A percentile compares a stretch with the other conserved stretches of the same genome.
Evolutionary conservation across 495 filamentous ascomycete species (phyloP).

Genomic region (Penicillium cinerascens): DNA sequence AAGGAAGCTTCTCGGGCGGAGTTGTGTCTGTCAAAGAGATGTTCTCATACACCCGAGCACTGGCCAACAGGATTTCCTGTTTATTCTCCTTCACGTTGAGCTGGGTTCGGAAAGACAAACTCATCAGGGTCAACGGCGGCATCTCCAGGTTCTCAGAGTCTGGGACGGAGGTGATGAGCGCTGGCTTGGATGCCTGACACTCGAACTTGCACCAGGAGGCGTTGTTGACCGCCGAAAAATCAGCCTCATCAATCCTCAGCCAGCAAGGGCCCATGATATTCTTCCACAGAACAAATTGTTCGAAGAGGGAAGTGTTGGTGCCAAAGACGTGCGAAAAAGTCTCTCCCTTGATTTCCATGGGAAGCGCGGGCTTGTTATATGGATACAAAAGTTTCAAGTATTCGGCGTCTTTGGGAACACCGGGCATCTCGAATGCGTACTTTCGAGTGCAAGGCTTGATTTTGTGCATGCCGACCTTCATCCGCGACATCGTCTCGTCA

Average conservation of each 20-base stretch:
- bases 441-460: constrained; percentile 86
- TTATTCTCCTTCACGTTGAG: constrained; percentile 94
- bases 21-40: constrained; percentile 85
- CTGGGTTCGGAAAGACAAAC: constrained; percentile 79
- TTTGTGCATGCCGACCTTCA: constrained; percentile 83
- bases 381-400: constrained; percentile 94
- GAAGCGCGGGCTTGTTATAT: constrained; percentile 70
- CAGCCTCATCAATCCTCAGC: constrained; percentile 79
- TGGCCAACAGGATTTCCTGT: constrained; percentile 88
- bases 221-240: constrained; percentile 83
- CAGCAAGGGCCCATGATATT: constrained; percentile 98
- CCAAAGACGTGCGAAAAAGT: constrained; percentile 96
- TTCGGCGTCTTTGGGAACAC: constrained; percentile 80
- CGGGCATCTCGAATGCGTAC: constrained; percentile 91
- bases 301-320: constrained; percentile 88
- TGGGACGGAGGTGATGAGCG: constrained; percentile 61
- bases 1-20: constrained; percentile 80
- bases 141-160: constrained; percentile 76
- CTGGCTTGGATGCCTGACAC: constrained; percentile 72
- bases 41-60: constrained; percentile 88
- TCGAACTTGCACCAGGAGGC: constrained; percentile 97
- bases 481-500: constrained; percentile 74
- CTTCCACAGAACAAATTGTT: constrained; percentile 97
- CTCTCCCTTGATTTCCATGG: constrained; percentile 70
- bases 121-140: constrained; percentile 91